These are phyloP conservation scores for Gossypium thurberi DNA, from an alignment of 345 rosid genomes.

Conservation along the genomic window DNA sequence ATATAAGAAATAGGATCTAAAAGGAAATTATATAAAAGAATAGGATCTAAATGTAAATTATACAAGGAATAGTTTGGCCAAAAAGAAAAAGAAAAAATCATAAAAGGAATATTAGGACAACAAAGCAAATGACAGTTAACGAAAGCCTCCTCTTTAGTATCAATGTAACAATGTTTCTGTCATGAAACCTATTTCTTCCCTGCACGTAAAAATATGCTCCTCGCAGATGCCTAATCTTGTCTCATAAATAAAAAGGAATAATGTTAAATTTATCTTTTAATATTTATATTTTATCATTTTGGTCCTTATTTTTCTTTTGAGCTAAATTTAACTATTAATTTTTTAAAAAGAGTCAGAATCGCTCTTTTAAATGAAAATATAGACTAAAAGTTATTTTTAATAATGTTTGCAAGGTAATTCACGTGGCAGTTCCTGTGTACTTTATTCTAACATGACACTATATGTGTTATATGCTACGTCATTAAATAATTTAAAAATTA, in stretches of 20 bases:
- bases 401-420: too few species aligned
- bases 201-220: background rate
- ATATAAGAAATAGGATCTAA: background rate
- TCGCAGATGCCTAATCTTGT: background rate
- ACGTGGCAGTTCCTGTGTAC: rapidly evolving
- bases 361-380: too few species aligned
- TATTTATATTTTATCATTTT: too few species aligned
- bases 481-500: too few species aligned
- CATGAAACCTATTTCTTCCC: background rate
- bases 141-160: background rate
- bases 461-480: too few species aligned
- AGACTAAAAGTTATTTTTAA: too few species aligned
- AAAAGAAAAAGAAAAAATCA: background rate
- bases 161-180: background rate
- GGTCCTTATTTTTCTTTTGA: too few species aligned
- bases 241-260: background rate
- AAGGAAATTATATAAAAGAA: background rate
- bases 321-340: too few species aligned
- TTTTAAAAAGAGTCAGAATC: too few species aligned
- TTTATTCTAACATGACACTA: too few species aligned
- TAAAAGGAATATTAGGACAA: background rate
- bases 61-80: too few species aligned
- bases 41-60: background rate
- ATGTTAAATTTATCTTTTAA: too few species aligned
- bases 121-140: background rate